Evolutionary conservation across 345 rosid species (phyloP), one percentile per base, ranked within the genome.

Genomic region (Populus alba): DNA sequence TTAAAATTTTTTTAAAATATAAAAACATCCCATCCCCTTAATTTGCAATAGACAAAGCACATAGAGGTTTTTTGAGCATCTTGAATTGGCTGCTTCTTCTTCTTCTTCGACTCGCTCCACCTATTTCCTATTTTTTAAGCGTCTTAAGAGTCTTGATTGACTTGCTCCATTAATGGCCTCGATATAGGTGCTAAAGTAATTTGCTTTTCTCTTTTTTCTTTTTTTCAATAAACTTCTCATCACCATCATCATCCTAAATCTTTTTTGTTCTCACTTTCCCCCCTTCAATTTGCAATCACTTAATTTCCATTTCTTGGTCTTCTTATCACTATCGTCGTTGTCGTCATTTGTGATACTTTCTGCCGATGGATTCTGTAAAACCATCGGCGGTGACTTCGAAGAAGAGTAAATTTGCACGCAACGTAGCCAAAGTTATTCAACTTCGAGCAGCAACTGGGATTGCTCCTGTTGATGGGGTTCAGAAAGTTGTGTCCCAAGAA

Each of bases 331-430:
- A 4, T 33, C 18, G 37, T 37, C 11, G 25, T 57, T n/a, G 63
- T 57, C 16, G 2, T 45, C 22, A 12, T 79, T 63, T 59, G 9
- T 29, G 11, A 31, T 74, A 18, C 18, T 33, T 47, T 53, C 43
- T 63, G 73, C 88, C 83, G 91, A 91, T 96, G 99, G 99, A 92
- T 81, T 80, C 93, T 13, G 92, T 88, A 72, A 91, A 83, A 72
- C 89, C 87, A 18, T 73, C 97, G 13, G 81, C 86, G 6, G 77
- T 85, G 78, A 79, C 95, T 39, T 85, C 90, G 23, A 77, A 87
- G 20, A 94, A 89, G 87, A 92, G 91, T 79, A 91, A 85, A 83
- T 80, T 94, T 66, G 89, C 85, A 15, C 89, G 92, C 8, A 82
- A 91, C 15, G 84, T 96, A 74, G 89, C 91, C 0, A 94, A 94